A percentile compares a stretch with the other conserved stretches of the same genome.
Evolutionary conservation across 2,329 filamentous ascomycete genomes (phyloP).

Genomic region (Pseudocercospora macadamiae): DNA sequence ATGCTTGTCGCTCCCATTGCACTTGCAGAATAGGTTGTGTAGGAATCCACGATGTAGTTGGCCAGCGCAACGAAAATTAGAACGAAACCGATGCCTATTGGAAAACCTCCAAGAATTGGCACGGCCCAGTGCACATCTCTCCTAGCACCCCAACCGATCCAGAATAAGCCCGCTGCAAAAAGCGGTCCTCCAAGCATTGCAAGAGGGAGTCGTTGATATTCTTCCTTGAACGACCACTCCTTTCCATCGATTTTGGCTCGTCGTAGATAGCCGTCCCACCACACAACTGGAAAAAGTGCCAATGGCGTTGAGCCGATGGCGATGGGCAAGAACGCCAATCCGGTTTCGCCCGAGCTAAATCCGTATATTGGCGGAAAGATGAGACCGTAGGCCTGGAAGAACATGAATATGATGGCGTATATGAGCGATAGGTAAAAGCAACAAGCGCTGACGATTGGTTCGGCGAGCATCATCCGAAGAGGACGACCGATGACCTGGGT

Average conservation of each 20-base stretch:
- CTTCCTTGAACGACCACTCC: conserved; percentile 61
- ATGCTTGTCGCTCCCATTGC: conserved; percentile 35
- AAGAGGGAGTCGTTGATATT: conserved; percentile 69
- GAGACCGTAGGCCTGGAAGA: conserved; percentile 21
- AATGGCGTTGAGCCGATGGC: conserved; percentile 18
- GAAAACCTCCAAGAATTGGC: conserved; percentile 54
- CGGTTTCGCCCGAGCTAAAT: conserved; percentile 19
- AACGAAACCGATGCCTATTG: conserved; percentile 54
- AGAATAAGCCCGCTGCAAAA: conserved; percentile 38
- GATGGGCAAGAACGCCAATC: conserved; percentile 22
- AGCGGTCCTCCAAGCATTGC: conserved; percentile 69
- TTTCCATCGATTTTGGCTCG: conserved; percentile 12
- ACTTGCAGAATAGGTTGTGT: conserved; percentile 48
- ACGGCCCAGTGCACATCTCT: conserved; percentile 51
- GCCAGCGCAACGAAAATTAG: conserved; percentile 51
- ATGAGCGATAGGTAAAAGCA: conserved; percentile 67
- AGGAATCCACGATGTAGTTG: conserved; percentile 54
- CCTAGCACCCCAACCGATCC: conserved; percentile 66
- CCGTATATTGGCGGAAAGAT: conserved; percentile 23
- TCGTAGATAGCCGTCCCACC: conserved; percentile 18
- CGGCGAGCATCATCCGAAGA: conserved; percentile 67
- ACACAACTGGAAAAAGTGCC: conserved; percentile 2
- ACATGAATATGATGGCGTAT: conserved; percentile 64
- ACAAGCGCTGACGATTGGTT: conserved; percentile 70
- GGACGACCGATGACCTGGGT: conserved; percentile 69